Evolutionary conservation across 441 rosid species (phyloP).

Genomic region (Corymbia calophylla): DNA sequence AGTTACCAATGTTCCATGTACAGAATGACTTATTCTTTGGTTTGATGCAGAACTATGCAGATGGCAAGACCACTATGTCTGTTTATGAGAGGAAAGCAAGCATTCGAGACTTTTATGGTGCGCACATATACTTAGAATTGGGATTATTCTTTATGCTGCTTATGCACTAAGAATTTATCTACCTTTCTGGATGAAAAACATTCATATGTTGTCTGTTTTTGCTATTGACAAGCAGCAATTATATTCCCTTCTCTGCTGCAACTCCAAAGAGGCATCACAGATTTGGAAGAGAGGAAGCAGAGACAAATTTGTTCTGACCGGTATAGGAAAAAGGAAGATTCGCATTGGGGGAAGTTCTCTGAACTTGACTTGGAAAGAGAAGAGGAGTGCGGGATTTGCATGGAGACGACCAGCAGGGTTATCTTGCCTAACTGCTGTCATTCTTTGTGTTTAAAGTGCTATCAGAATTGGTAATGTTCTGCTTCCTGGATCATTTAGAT

Average conservation of each 20-base stretch:
- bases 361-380: slow-evolving; percentile 62
- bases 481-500: not conserved
- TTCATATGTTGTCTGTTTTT: not conserved
- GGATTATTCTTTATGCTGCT: not conserved
- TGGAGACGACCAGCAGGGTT: slow-evolving; percentile 62
- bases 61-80: slow-evolving; percentile 87
- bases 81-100: slow-evolving; percentile 79
- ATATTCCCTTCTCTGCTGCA: slow-evolving; percentile 82
- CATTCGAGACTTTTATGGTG: slow-evolving; percentile 79
- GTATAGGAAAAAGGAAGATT: slow-evolving; percentile 51
- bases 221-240: slow-evolving; percentile 37
- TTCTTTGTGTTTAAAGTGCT: slow-evolving; percentile 74
- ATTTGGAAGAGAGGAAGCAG: slow-evolving; percentile 72
- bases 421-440: slow-evolving; percentile 82
- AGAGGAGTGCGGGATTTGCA: slow-evolving; percentile 86
- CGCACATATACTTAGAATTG: slow-evolving; percentile 2
- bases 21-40: slow-evolving; percentile 6
- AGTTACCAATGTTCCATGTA: not conserved
- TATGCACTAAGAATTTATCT: not conserved
- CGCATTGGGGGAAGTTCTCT: slow-evolving; percentile 31
- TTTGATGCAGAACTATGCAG: slow-evolving; percentile 67
- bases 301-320: slow-evolving; percentile 39
- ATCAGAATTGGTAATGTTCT: slow-evolving; percentile 57
- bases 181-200: not conserved
- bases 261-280: slow-evolving; percentile 73